Percentiles rank a stretch among this genome's conserved stretches.
phyloP scores from a whole-genome alignment of 495 filamentous ascomycete species.

The Xylaria acuta region DNA sequence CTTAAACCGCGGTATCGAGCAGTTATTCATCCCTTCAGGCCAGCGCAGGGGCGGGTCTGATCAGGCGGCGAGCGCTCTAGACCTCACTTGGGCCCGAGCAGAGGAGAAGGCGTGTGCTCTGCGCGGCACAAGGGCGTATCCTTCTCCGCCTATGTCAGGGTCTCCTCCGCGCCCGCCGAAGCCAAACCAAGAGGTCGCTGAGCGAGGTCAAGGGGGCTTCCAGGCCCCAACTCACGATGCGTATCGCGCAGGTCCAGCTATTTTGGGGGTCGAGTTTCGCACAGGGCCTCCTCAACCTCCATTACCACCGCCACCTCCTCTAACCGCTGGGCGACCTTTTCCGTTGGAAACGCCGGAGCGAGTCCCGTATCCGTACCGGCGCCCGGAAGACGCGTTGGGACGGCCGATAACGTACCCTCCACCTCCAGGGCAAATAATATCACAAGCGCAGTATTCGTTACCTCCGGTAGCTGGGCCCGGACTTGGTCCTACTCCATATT shows the following conservation, averaged over 20 bases:
- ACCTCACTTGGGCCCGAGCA: constrained; percentile 70
- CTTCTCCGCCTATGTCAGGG: constrained; percentile 86
- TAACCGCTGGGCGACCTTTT: constrained; percentile 40
- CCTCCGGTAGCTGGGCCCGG: constrained; percentile 40
- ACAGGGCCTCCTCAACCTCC: constrained; percentile 39
- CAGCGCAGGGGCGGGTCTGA: constrained; percentile 67
- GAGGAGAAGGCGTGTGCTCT: constrained; percentile 72
- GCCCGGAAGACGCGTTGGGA: constrained; percentile 43
- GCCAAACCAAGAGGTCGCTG: constrained; percentile 64
- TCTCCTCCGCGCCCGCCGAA: constrained; percentile 73
- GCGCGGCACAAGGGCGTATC: constrained; percentile 65
- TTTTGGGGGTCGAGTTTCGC: constrained; percentile 52
- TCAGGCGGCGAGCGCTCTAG: constrained; percentile 71
- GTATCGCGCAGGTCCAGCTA: constrained; percentile 50
- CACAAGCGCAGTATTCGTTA: constrained; percentile 45
- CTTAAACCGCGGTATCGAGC: constrained; percentile 49
- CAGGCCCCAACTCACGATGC: constrained; percentile 55
- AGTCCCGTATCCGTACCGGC: constrained; percentile 46
- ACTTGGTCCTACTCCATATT: constrained; percentile 44
- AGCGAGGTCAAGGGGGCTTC: constrained; percentile 61
- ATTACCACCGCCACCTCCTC: constrained; percentile 37
- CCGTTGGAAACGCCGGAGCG: constrained; percentile 48
- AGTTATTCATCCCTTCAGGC: constrained; percentile 60
- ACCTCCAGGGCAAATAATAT: constrained; percentile 36
- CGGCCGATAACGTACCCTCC: constrained; percentile 47